Base-by-base conservation (phyloP, 345 rosid genomes). In the Salix suchowensis region DNA sequence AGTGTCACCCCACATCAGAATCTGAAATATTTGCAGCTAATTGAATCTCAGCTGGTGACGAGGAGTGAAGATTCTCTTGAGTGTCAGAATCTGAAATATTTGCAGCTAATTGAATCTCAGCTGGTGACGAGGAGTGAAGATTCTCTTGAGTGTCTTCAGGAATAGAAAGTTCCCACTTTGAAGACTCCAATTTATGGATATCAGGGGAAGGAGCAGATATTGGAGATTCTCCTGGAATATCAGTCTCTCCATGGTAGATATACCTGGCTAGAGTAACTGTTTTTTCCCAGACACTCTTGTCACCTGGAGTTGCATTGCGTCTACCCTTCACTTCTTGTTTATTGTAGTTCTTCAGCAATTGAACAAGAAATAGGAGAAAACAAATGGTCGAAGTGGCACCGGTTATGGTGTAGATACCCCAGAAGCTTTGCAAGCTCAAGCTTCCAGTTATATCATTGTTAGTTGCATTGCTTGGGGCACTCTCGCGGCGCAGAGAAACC, bases 341-440 rank as follows among this genome's bases (percentile, higher is more conserved):
- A 18, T 34, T 4, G 55, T 75, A 77, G 5, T 67, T 82, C 60
- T 24, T 32, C 4, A 74, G 36, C 30, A 58, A 81, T 21, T 4
- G 58, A 28, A 78, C 0, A 1, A 84, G 67, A 68, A 71, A 80
- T 40, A 83, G 24, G n/a, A 89, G 76, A 39, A 79, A 75, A 78
- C 89, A 86, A 50, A 80, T 46, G 1, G 82, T 72, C 39, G 89
- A 88, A 37, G 83, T 80, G 21, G 65, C 79, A 19, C 83, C 83
- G 24, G 86, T 79, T 68, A 76, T 21, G 26, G 77, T 34, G 68
- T 70, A 85, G 66, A 90, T 86, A 69, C 82, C 88, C 88, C 84
- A 86, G 83, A 89, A 89, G 71, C 81, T 84, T 16, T 34, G 54
- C 30, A 88, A 74, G 65, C 78, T 78, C 73, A 89, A 77, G 64